phyloP scores from a whole-genome alignment of 768 basidiomycete genomes.

The Hygrophorus pudorinus region DNA sequence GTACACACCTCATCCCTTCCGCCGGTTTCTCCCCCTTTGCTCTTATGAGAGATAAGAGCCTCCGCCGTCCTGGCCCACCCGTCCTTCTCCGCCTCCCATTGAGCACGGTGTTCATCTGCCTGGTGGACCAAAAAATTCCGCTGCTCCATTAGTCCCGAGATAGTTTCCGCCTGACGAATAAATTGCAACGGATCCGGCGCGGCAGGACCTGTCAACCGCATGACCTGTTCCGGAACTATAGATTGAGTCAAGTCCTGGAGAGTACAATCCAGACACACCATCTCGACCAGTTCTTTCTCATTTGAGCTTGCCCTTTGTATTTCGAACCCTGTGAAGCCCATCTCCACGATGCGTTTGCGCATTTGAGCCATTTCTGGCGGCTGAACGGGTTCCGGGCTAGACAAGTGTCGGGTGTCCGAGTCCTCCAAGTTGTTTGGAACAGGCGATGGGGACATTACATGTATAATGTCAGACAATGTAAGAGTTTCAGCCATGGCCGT shows the following conservation, averaged over 20 bases:
- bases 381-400: conserved; percentile 26
- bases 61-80: conserved; percentile 61
- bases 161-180: conserved; percentile 50
- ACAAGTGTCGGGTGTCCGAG: neutral
- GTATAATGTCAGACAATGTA: conserved; percentile 46
- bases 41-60: conserved; percentile 45
- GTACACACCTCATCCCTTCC: conserved; percentile 35
- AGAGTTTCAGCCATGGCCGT: conserved; percentile 19
- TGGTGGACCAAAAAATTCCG: conserved; percentile 46
- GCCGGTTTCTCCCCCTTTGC: conserved; percentile 21
- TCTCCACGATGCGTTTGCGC: conserved; percentile 33
- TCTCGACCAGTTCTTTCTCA: conserved; percentile 46
- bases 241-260: conserved; percentile 6
- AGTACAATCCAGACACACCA: conserved; percentile 32
- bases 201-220: conserved; percentile 31
- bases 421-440: conserved; percentile 18
- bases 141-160: conserved; percentile 44
- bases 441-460: conserved; percentile 43
- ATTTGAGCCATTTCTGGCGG: conserved; percentile 39
- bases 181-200: conserved; percentile 34
- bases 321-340: conserved; percentile 24
- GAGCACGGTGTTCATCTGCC: conserved; percentile 45
- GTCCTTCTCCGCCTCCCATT: conserved; percentile 54
- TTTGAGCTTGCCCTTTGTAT: conserved; percentile 18
- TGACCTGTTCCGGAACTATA: conserved; percentile 25